Conservation (phyloP, 306 rosid genomes). For the Cicer bijugum region DNA sequence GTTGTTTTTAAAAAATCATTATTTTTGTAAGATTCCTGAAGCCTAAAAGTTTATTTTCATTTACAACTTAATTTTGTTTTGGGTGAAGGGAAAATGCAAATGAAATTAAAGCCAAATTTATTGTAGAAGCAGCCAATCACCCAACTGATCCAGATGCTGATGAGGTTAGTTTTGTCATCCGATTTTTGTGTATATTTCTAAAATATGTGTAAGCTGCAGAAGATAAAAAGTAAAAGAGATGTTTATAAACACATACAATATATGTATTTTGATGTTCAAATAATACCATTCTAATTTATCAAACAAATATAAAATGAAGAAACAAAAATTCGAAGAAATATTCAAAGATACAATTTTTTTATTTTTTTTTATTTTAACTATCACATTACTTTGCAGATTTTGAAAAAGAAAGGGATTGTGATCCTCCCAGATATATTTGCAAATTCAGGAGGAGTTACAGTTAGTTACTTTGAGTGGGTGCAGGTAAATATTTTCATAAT, state of each 20-base stretch:
- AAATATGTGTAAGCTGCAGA: no score
- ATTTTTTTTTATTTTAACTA: background rate
- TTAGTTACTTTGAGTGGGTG: constrained; percentile 97
- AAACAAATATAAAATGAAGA: background rate
- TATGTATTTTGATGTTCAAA: no score
- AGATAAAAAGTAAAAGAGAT: no score
- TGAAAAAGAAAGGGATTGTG: constrained; percentile 75
- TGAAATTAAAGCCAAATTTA: constrained; percentile 79
- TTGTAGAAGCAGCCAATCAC: constrained; percentile 93
- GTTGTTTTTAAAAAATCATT: no score
- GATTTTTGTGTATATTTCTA: no score
- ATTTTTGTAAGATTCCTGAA: no score
- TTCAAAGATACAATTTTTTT: background rate
- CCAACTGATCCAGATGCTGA: constrained; percentile 99
- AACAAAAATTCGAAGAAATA: background rate
- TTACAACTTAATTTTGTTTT: background rate
- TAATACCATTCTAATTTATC: background rate
- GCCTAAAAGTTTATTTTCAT: background rate
- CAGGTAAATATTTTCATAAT: constrained; percentile 59
- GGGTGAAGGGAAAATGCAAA: constrained; percentile 77
- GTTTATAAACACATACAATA: no score
- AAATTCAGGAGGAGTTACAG: constrained; percentile 97
- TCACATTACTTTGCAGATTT: constrained; percentile 55
- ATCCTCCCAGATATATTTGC: constrained; percentile 95
- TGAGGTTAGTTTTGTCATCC: constrained; percentile 55